Evolutionary conservation across 1,284 basidiomycete species (phyloP).

Genomic region (Papiliotrema fonsecae): DNA sequence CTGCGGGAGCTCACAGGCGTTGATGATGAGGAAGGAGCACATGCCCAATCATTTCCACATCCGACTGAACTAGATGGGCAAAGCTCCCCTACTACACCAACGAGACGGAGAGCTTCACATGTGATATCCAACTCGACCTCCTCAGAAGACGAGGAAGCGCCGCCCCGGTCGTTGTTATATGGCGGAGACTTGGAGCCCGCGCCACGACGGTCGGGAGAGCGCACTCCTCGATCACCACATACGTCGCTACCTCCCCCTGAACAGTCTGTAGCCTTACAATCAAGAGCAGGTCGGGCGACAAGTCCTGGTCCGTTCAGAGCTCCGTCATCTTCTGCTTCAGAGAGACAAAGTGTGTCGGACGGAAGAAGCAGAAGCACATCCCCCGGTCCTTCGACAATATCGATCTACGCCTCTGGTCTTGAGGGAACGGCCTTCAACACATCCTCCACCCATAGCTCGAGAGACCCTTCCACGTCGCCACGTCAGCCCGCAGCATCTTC

Average conservation of each 20-base stretch:
- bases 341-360: neutral
- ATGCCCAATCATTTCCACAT: neutral
- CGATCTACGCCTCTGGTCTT: constrained; percentile 26
- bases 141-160: constrained; percentile 30
- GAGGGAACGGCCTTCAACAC: constrained; percentile 11
- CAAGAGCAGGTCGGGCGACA: neutral
- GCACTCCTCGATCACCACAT: constrained; percentile 14
- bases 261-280: no score
- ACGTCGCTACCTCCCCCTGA: neutral
- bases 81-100: constrained; percentile 16
- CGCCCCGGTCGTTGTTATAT: constrained; percentile 32
- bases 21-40: constrained; percentile 3
- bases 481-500: neutral
- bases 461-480: constrained; percentile 19
- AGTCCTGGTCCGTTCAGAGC: constrained; percentile 2
- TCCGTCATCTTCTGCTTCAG: constrained; percentile 13
- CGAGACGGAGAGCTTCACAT: constrained; percentile 8
- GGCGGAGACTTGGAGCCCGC: constrained; percentile 8
- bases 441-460: constrained; percentile 1
- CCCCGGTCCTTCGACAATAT: constrained; percentile 29
- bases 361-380: constrained; percentile 16
- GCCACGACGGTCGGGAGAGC: constrained; percentile 5
- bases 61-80: constrained; percentile 3
- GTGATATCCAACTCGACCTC: constrained; percentile 13
- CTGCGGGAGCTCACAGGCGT: constrained; percentile 36